A percentile compares a stretch with the other conserved stretches of the same genome.
Evolutionary conservation across 345 rosid genomes (phyloP).

Genomic region (Eucalyptus pauciflora): DNA sequence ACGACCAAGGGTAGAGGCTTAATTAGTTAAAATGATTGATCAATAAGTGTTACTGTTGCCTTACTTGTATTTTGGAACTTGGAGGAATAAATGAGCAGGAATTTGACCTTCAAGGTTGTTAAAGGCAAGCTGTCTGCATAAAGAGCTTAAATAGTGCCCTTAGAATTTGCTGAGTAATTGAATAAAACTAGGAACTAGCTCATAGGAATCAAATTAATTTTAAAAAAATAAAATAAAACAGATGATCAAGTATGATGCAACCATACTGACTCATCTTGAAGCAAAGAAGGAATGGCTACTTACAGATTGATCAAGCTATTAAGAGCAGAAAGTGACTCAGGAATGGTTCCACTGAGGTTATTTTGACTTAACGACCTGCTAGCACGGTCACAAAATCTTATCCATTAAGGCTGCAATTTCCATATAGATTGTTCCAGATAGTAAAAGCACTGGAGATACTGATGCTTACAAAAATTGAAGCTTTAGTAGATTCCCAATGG

Average conservation of each 20-base stretch:
- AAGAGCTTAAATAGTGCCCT: background rate
- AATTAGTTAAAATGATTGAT: background rate
- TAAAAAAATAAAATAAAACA: background rate
- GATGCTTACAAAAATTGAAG: constrained; percentile 89
- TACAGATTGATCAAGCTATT: constrained; percentile 65
- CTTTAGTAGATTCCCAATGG: constrained; percentile 71
- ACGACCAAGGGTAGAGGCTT: background rate
- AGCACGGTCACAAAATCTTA: background rate
- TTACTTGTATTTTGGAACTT: constrained; percentile 69
- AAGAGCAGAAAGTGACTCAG: constrained; percentile 54
- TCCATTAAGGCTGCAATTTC: background rate
- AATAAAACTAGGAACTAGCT: background rate
- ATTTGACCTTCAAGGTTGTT: constrained; percentile 70
- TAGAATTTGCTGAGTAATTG: background rate
- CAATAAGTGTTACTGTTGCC: background rate
- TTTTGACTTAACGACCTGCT: constrained; percentile 83
- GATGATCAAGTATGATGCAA: background rate
- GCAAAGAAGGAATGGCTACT: constrained; percentile 10
- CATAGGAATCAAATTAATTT: background rate
- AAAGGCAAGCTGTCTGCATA: constrained; percentile 72
- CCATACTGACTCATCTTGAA: background rate
- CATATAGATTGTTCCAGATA: background rate
- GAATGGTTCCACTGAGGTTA: constrained; percentile 70
- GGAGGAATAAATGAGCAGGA: constrained; percentile 59
- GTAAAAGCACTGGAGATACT: background rate